Evolutionary conservation across 129 eudicot species (phyloP).

Genomic region (Chrysanthemum makinoi): DNA sequence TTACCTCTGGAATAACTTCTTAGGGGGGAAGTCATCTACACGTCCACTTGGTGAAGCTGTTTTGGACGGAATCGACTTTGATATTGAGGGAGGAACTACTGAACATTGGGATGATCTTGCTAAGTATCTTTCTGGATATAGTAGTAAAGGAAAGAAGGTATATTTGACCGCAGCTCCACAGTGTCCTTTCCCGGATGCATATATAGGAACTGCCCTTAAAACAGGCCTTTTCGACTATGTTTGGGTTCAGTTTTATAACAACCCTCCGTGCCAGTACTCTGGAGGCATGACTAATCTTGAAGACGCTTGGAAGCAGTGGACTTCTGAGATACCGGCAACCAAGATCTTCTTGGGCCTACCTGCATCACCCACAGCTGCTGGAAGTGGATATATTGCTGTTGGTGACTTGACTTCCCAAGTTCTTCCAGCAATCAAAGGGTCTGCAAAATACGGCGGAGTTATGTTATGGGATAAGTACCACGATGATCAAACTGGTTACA

Average conservation of each 20-base stretch:
- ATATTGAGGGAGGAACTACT: conserved; percentile 4
- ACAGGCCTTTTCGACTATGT: conserved; percentile 10
- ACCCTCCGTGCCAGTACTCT: conserved; percentile 5
- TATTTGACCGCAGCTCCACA: conserved; percentile 12
- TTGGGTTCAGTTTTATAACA: conserved; percentile 16
- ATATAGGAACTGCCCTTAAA: conserved; percentile 8
- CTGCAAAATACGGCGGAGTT: conserved; percentile 18
- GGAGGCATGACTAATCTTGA: background rate
- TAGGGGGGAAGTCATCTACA: background rate
- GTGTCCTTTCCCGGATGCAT: conserved; percentile 11
- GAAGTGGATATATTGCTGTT: conserved; percentile 12
- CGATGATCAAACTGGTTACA: conserved; percentile 8
- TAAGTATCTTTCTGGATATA: background rate
- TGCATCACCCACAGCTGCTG: conserved; percentile 4
- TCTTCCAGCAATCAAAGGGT: conserved; percentile 6
- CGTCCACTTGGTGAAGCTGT: conserved; percentile 11
- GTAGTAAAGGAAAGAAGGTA: conserved; percentile 3
- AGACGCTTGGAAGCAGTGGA: conserved; percentile 10
- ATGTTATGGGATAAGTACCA: conserved; percentile 4
- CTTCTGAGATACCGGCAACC: conserved; percentile 2
- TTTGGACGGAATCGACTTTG: conserved; percentile 6
- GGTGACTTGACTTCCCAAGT: conserved; percentile 5
- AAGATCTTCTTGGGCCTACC: conserved; percentile 13
- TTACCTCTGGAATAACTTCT: conserved; percentile 12
- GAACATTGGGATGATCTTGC: conserved; percentile 10